Percentiles rank a stretch among this genome's conserved stretches.
phyloP scores from a whole-genome alignment of 164 flowering plant genomes.

The Paratinospora sagittata region DNA sequence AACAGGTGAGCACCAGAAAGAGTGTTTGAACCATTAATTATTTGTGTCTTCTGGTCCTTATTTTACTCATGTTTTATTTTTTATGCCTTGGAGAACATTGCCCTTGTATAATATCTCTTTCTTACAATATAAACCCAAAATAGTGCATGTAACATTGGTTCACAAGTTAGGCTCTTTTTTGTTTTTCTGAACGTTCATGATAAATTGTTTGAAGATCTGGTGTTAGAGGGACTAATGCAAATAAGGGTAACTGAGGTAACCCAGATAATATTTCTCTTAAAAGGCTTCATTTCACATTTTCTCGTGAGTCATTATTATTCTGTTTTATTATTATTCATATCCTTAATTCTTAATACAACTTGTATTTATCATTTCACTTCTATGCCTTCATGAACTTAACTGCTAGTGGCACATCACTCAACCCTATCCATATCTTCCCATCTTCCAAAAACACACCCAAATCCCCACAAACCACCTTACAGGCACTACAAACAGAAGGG shows the following conservation, averaged over 20 bases:
- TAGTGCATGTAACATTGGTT: background rate
- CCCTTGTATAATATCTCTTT: background rate
- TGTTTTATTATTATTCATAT: background rate
- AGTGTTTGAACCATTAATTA: background rate
- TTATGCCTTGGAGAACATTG: background rate
- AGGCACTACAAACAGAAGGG: constrained; percentile 28
- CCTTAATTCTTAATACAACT: background rate
- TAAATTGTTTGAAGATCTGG: no score
- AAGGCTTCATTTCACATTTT: no score
- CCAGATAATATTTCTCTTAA: no score
- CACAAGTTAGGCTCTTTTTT: background rate
- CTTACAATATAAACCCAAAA: background rate
- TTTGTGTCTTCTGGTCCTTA: background rate
- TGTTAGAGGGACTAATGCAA: no score
- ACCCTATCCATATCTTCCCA: constrained; percentile 32
- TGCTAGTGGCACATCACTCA: constrained; percentile 26
- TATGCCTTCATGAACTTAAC: constrained; percentile 28
- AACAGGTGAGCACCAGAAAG: background rate
- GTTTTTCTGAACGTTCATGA: background rate
- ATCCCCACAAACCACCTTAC: constrained; percentile 34
- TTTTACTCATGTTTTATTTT: background rate
- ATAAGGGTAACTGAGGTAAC: no score
- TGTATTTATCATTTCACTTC: background rate
- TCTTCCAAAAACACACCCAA: constrained; percentile 29
- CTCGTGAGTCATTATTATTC: background rate